Base-by-base conservation (phyloP, 1,284 basidiomycete genomes). In the Malassezia japonica region DNA sequence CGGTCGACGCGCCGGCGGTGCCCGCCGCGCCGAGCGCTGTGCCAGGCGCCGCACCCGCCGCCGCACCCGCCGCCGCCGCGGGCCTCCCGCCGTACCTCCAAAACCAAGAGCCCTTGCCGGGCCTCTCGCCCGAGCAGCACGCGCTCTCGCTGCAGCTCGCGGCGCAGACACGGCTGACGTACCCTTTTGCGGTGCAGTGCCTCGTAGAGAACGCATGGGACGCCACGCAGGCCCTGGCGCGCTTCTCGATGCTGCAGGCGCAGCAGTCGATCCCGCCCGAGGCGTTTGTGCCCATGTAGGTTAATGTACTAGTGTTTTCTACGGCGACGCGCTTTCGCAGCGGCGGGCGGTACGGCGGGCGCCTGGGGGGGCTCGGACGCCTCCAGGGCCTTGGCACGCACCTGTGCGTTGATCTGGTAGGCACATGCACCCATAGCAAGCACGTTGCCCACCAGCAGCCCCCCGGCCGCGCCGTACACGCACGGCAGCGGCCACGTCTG, bases 191-290 rank as follows among this genome's bases (percentile, higher is more conserved):
- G 18, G 66, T 74, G 39, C 60, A 74, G 53, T 75, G 74, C 42
- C 57, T 75, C 15, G 55, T 57, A n/a, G 69, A 74, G 49, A 75
- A 74, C 50, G 60, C 49, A 1, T 75, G 74, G 74, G 64, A 74
- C 40, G 64, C 64, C 27, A 52, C 58, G 25, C 48, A 59, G 18
- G 74, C 74, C 1, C 42, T 72, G 34, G 49, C 60, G 34, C 68
- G 67, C 52, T 75, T 75, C 59, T 8, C 24, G 6, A 16, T 37
- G 28, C 36, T 50, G 20, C 54, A 56, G 37, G 48, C 63, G 35
- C 54, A 50, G 46, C 59, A 59, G 27, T 51, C 57, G 9, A 65
- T 65, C 8, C 63, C 63, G 6, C 50, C 59, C 15, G 56, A 63
- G 40, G 63, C 63, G 2, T 65, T 65, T 46, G 55, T 44, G 15